Evolutionary conservation across 306 rosid genomes (phyloP).

Genomic region (Spatholobus suberectus): DNA sequence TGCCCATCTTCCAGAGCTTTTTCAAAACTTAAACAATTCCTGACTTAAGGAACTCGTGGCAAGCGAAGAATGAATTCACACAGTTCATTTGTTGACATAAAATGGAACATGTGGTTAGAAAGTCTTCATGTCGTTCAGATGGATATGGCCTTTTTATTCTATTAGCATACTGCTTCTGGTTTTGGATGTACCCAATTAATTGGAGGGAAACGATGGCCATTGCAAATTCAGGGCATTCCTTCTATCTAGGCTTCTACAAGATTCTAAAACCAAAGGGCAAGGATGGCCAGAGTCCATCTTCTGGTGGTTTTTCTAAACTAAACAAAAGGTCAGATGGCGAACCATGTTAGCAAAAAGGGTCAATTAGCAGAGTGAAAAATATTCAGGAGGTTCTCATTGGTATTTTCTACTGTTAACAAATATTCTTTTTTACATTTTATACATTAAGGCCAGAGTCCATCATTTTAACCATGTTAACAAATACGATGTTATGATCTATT

Average conservation of each 20-base stretch:
- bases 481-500: slow-evolving; percentile 4
- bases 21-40: slow-evolving; percentile 56
- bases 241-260: slow-evolving; percentile 45
- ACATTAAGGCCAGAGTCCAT: not conserved
- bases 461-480: no score
- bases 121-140: slow-evolving; percentile 8
- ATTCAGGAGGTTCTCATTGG: not conserved
- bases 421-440: not conserved
- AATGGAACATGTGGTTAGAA: slow-evolving; percentile 27
- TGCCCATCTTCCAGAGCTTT: slow-evolving; percentile 98
- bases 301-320: slow-evolving; percentile 47
- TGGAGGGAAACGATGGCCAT: slow-evolving; percentile 22
- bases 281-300: slow-evolving; percentile 45
- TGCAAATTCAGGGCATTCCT: slow-evolving; percentile 55
- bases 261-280: slow-evolving; percentile 58
- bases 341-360: not conserved
- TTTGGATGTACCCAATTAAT: slow-evolving; percentile 23
- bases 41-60: slow-evolving; percentile 28
- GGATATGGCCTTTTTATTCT: slow-evolving; percentile 32
- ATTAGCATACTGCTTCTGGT: slow-evolving; percentile 19
- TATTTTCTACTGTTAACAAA: not conserved
- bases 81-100: slow-evolving; percentile 26
- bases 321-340: not conserved
- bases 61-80: slow-evolving; percentile 7
- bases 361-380: slow-evolving; percentile 16